phyloP scores from a whole-genome alignment of 805 yeast species.

The Metschnikowia matae region DNA sequence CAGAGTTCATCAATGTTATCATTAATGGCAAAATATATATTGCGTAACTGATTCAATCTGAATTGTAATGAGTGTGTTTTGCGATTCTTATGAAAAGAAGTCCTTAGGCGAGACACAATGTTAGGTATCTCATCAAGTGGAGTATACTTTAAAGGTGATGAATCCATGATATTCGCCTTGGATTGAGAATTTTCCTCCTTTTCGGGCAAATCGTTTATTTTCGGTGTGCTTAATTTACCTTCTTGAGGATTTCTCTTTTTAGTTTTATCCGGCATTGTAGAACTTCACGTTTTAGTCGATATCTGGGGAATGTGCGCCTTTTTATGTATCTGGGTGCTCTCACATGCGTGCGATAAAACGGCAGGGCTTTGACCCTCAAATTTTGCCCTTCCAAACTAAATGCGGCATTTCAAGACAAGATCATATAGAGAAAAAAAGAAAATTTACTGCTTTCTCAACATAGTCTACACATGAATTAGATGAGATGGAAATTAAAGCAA shows the following conservation, averaged over 20 bases:
- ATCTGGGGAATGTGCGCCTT: slow-evolving; percentile 1
- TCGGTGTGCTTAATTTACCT: not conserved
- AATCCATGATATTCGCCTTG: not conserved
- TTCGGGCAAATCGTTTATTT: not conserved
- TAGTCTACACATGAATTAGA: not conserved
- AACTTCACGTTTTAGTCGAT: not conserved
- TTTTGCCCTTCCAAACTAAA: not conserved
- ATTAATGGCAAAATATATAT: slow-evolving; percentile 57
- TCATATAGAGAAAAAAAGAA: too few relatives aligned
- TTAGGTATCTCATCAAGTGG: slow-evolving; percentile 45
- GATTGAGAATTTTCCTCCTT: not conserved
- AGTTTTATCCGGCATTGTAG: not conserved
- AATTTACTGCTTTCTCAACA: not conserved
- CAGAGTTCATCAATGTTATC: slow-evolving; percentile 54
- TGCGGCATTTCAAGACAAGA: not conserved
- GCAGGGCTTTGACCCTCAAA: not conserved
- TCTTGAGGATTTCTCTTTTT: not conserved
- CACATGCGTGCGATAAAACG: not conserved
- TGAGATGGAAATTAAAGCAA: not conserved
- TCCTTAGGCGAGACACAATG: slow-evolving; percentile 40
- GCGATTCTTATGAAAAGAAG: slow-evolving; percentile 41
- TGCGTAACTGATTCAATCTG: slow-evolving; percentile 61
- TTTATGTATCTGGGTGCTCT: not conserved
- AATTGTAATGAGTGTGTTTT: slow-evolving; percentile 49
- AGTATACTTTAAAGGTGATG: slow-evolving; percentile 33